Evolutionary conservation across 331 rosid genomes (phyloP).

Genomic region (Malus hybrid): DNA sequence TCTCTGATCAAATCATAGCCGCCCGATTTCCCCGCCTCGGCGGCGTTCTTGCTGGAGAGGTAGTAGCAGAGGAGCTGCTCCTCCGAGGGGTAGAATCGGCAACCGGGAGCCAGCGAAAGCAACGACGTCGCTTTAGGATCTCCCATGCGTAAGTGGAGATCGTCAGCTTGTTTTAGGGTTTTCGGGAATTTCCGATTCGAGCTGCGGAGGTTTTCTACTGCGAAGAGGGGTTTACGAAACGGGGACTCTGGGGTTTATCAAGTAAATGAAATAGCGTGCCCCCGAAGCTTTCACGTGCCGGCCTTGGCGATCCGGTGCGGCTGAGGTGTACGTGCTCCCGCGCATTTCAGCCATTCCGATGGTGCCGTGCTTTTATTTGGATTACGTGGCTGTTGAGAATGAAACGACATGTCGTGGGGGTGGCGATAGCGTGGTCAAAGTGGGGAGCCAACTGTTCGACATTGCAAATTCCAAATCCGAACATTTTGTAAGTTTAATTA

Average conservation of each 20-base stretch:
- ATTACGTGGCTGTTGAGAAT: background rate
- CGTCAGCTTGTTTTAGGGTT: slow-evolving; percentile 1
- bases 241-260: background rate
- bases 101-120: slow-evolving; percentile 50
- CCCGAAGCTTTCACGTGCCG: slow-evolving; percentile 15
- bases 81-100: slow-evolving; percentile 53
- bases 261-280: slow-evolving; percentile 21
- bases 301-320: background rate
- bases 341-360: background rate
- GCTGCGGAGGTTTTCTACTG: background rate
- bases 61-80: slow-evolving; percentile 49
- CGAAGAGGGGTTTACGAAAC: background rate
- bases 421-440: background rate
- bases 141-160: slow-evolving; percentile 24
- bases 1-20: slow-evolving; percentile 45
- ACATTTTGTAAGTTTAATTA: background rate
- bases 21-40: background rate
- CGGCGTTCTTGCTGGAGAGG: slow-evolving; percentile 31
- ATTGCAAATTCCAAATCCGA: background rate
- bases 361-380: background rate
- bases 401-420: background rate
- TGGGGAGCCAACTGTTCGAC: background rate
- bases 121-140: slow-evolving; percentile 16
- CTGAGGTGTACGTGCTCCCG: background rate
- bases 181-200: background rate